Evolutionary conservation across 495 filamentous ascomycete genomes (phyloP).

Genomic region (Podospora fimiseda): DNA sequence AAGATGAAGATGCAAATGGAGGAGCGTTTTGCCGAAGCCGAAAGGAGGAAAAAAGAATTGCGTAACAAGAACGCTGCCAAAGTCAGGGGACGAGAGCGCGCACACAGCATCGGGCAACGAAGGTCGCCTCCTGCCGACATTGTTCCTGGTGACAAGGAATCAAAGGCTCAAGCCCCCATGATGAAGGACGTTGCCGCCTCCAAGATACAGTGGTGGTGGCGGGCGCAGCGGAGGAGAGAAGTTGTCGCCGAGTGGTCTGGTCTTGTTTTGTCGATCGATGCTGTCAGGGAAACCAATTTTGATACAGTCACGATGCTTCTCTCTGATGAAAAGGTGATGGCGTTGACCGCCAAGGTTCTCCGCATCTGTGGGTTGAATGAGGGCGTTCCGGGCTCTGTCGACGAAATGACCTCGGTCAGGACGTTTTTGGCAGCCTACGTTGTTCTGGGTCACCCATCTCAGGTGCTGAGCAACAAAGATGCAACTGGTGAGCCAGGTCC

Average conservation of each 20-base stretch:
- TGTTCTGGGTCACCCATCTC: constrained; percentile 85
- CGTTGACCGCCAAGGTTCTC: constrained; percentile 64
- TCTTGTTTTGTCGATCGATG: constrained; percentile 67
- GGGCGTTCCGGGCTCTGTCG: constrained; percentile 58
- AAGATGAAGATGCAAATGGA: constrained; percentile 73
- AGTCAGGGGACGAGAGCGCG: constrained; percentile 50
- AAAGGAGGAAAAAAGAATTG: constrained; percentile 60
- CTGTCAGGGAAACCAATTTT: constrained; percentile 68
- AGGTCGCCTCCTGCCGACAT: constrained; percentile 39
- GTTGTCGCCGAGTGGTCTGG: constrained; percentile 59
- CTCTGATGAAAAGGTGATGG: constrained; percentile 65
- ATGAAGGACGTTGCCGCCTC: constrained; percentile 61
- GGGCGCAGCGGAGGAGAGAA: constrained; percentile 50
- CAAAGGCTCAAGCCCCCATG: constrained; percentile 41
- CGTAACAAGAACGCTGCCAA: constrained; percentile 50
- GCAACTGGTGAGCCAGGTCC: constrained; percentile 63
- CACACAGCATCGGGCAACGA: constrained; percentile 53
- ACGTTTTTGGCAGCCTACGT: constrained; percentile 91
- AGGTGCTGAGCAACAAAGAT: constrained; percentile 79
- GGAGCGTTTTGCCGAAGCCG: constrained; percentile 81
- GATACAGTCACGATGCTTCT: constrained; percentile 74
- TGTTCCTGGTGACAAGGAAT: constrained; percentile 52
- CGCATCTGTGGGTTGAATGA: constrained; percentile 71
- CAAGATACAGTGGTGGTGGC: constrained; percentile 76
- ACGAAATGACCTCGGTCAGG: constrained; percentile 72